A percentile compares a stretch with the other conserved stretches of the same genome.
phyloP scores from a whole-genome alignment of 306 rosid species.

The Corylus americana region DNA sequence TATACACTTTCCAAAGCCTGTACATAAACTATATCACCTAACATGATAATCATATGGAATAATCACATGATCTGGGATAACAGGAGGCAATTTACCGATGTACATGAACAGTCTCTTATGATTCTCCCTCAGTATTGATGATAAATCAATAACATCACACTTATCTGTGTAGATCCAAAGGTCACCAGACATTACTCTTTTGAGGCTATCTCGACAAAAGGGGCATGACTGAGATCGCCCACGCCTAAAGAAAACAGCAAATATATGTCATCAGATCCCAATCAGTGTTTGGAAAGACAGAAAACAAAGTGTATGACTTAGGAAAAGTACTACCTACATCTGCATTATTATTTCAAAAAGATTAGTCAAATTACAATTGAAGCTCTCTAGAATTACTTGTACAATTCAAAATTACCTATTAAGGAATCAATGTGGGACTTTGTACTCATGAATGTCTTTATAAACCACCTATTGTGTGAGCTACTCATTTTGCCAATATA shows the following conservation, averaged over 20 bases:
- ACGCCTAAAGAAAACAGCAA: slow-evolving; percentile 49
- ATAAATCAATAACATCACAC: slow-evolving; percentile 55
- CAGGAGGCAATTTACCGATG: slow-evolving; percentile 70
- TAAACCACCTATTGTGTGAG: too few relatives aligned
- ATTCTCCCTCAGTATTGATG: slow-evolving; percentile 62
- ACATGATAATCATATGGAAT: slow-evolving; percentile 57
- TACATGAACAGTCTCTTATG: slow-evolving; percentile 68
- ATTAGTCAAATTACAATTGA: too few relatives aligned
- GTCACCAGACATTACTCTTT: slow-evolving; percentile 72
- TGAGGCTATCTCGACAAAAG: slow-evolving; percentile 81
- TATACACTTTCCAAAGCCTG: slow-evolving; percentile 24
- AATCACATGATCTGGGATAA: slow-evolving; percentile 58
- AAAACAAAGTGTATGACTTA: neutral
- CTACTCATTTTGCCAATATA: too few relatives aligned
- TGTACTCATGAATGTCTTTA: too few relatives aligned
- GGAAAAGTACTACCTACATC: too few relatives aligned
- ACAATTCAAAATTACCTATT: too few relatives aligned
- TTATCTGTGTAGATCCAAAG: slow-evolving; percentile 81
- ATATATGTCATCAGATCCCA: slow-evolving; percentile 11
- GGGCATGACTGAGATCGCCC: slow-evolving; percentile 84
- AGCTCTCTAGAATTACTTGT: too few relatives aligned
- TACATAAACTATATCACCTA: slow-evolving; percentile 41
- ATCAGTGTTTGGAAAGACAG: slow-evolving; percentile 2
- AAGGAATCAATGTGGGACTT: too few relatives aligned
- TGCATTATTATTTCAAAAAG: too few relatives aligned